Evolutionary conservation across 2,329 filamentous ascomycete species (phyloP).

Genomic region (Calonectria hawksworthii): DNA sequence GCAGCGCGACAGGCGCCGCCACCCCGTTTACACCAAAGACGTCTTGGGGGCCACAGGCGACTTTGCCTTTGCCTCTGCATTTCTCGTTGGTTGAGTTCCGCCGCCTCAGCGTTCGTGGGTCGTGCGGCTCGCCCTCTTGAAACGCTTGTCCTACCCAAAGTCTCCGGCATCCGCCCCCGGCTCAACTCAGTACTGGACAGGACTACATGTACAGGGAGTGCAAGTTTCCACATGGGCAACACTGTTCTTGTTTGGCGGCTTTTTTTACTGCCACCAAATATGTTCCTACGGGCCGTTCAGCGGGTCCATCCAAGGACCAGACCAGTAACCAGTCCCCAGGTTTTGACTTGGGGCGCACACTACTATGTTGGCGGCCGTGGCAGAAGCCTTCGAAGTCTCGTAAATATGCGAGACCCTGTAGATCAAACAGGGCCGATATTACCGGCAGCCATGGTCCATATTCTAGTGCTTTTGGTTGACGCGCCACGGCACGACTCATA

Average conservation of each 20-base stretch:
- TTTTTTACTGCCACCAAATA: background rate
- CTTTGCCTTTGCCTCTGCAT: constrained; percentile 4
- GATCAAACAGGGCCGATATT: constrained; percentile 14
- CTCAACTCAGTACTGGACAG: background rate
- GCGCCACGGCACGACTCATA: constrained; percentile 1
- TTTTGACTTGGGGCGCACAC: background rate
- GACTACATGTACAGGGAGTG: background rate
- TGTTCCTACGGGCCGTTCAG: background rate
- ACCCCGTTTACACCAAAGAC: constrained; percentile 1
- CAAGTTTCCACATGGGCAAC: background rate
- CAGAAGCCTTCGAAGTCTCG: background rate
- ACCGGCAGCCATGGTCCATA: background rate
- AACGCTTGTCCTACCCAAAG: background rate
- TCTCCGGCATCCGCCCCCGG: background rate
- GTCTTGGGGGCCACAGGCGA: background rate
- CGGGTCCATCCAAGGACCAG: background rate
- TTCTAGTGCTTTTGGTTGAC: background rate
- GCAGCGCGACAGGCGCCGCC: constrained; percentile 14
- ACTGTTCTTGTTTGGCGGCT: background rate
- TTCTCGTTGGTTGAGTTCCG: background rate
- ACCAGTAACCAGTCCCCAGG: background rate
- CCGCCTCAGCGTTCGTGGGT: background rate
- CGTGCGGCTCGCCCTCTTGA: constrained; percentile 14
- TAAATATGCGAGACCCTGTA: constrained; percentile 8
- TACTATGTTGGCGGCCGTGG: background rate